A percentile compares a stretch with the other conserved stretches of the same genome.
phyloP scores from a whole-genome alignment of 768 basidiomycete genomes.

The Russula emetica region DNA sequence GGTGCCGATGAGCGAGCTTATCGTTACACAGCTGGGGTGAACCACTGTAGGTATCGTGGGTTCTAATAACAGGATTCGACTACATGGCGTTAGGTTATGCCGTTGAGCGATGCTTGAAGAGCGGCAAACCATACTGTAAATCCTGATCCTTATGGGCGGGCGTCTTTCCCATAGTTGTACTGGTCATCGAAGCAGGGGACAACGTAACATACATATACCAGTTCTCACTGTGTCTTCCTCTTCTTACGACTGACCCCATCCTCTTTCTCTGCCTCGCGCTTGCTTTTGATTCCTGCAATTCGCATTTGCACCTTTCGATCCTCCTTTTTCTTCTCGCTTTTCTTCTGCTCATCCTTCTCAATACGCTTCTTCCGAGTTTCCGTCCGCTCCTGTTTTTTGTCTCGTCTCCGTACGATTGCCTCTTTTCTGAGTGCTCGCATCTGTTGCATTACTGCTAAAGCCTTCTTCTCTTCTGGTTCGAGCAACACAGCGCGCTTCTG shows the following conservation, averaged over 20 bases:
- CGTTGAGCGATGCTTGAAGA: neutral
- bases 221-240: constrained; percentile 37
- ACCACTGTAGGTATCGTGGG: too few species aligned
- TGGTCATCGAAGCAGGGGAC: neutral
- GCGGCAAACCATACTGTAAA: neutral
- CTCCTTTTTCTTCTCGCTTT: constrained; percentile 67
- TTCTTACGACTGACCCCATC: constrained; percentile 56
- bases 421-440: constrained; percentile 89
- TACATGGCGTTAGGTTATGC: neutral
- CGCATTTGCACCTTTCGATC: constrained; percentile 75
- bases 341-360: constrained; percentile 61
- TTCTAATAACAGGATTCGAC: too few species aligned
- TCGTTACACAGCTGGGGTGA: too few species aligned
- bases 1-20: too few species aligned
- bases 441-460: constrained; percentile 87
- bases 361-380: constrained; percentile 64
- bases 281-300: constrained; percentile 62
- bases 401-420: constrained; percentile 69
- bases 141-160: neutral
- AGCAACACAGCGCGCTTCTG: constrained; percentile 93
- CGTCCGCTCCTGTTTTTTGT: constrained; percentile 81
- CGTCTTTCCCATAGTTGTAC: neutral
- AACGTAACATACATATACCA: neutral
- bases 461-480: constrained; percentile 93
- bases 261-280: constrained; percentile 57